Conservation (phyloP, 257 asterid genomes). For the Solanum peruvianum region DNA sequence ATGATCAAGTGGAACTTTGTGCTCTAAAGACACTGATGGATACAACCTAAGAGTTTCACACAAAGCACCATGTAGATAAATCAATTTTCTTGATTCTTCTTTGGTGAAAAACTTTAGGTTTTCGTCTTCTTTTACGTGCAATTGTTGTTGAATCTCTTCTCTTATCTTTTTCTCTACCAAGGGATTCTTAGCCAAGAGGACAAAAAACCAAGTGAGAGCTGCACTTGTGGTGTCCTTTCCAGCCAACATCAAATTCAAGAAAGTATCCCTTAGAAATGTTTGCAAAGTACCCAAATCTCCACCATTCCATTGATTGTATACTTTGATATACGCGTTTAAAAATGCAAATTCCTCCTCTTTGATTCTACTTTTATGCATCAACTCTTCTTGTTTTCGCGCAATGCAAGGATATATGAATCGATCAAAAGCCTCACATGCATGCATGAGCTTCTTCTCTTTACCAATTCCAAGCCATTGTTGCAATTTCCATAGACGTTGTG, state of each 20-base stretch:
- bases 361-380: neutral
- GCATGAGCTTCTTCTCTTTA: neutral
- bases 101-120: neutral
- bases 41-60: neutral
- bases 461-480: neutral
- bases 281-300: neutral
- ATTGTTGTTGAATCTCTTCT: neutral
- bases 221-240: neutral
- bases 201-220: neutral
- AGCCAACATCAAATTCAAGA: neutral
- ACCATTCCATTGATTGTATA: neutral
- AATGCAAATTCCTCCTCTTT: neutral
- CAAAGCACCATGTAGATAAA: neutral
- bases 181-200: neutral
- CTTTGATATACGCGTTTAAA: neutral
- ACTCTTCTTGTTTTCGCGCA: neutral
- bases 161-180: neutral
- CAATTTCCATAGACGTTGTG: neutral
- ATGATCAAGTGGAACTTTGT: neutral
- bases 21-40: neutral
- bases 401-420: neutral
- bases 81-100: neutral
- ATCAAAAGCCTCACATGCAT: neutral
- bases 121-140: neutral
- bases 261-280: neutral